A percentile compares a stretch with the other conserved stretches of the same genome.
phyloP scores from a whole-genome alignment of 805 yeast species.

The Peterozyma xylosa region DNA sequence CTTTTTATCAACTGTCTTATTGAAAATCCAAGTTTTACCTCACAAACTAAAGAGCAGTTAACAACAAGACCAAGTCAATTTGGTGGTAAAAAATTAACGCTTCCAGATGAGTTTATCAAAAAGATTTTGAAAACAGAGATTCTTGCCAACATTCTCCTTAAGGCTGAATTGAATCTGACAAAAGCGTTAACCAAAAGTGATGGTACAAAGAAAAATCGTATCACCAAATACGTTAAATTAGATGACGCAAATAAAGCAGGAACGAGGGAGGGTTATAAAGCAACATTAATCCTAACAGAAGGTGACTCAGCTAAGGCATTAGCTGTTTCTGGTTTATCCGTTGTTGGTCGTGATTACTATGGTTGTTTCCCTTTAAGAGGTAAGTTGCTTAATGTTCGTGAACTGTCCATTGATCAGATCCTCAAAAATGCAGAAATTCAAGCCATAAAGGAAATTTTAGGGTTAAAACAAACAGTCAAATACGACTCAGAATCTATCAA shows the following conservation, averaged over 20 bases:
- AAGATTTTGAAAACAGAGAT: conserved; percentile 63
- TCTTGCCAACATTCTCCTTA: conserved; percentile 69
- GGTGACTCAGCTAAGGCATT: conserved; percentile 93
- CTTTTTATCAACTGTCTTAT: conserved; percentile 84
- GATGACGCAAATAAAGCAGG: conserved; percentile 98
- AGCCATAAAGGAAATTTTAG: conserved; percentile 92
- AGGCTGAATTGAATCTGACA: conserved; percentile 85
- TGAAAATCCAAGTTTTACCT: conserved; percentile 95
- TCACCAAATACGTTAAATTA: conserved; percentile 82
- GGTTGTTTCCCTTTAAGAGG: conserved; percentile 96
- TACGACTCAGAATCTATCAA: conserved; percentile 57
- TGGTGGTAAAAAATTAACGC: conserved; percentile 72
- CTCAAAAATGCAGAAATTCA: conserved; percentile 90
- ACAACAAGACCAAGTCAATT: conserved; percentile 85
- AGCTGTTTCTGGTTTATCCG: conserved; percentile 90
- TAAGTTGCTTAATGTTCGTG: conserved; percentile 90
- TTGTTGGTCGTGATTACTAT: conserved; percentile 90
- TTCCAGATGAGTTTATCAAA: conserved; percentile 70
- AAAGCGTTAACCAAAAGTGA: conserved; percentile 83
- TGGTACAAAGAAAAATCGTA: conserved; percentile 75
- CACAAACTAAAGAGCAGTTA: conserved; percentile 94
- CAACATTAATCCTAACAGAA: conserved; percentile 91
- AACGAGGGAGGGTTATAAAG: conserved; percentile 82
- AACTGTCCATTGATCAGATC: conserved; percentile 94
- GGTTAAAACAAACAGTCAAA: conserved; percentile 84